Percentiles rank a stretch among this genome's conserved stretches.
These are phyloP conservation scores for Phytophthora pini DNA, from an alignment of 352 stramenopile genomes.

Conservation along the genomic window DNA sequence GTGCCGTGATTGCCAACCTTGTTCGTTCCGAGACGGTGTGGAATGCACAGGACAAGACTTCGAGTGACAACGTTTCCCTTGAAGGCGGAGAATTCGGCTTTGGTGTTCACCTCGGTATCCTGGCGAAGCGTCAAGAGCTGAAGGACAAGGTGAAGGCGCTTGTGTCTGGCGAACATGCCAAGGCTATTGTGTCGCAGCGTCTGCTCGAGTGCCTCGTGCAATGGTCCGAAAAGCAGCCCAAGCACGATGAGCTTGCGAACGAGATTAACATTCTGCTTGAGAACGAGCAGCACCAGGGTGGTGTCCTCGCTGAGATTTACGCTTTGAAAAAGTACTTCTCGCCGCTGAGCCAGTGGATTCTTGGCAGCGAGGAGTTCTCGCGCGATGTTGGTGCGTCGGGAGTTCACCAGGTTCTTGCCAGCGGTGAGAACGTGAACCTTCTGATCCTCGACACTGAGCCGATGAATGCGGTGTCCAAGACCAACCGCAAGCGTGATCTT, in stretches of 20 bases:
- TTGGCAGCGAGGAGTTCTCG: conserved; percentile 80
- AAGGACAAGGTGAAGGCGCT: conserved; percentile 67
- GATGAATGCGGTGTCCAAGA: conserved; percentile 66
- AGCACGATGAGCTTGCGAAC: conserved; percentile 64
- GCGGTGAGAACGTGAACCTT: conserved; percentile 80
- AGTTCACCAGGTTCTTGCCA: conserved; percentile 77
- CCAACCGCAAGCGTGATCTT: conserved; percentile 91
- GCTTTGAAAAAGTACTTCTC: conserved; percentile 64
- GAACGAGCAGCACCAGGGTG: conserved; percentile 56
- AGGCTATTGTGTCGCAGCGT: conserved; percentile 45
- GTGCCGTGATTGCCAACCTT: conserved; percentile 76
- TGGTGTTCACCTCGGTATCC: conserved; percentile 69
- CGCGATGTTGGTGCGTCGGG: conserved; percentile 72
- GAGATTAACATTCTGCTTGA: conserved; percentile 74
- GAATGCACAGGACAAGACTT: conserved; percentile 57
- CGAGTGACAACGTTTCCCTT: conserved; percentile 44
- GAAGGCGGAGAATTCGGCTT: conserved; percentile 82
- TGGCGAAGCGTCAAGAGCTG: conserved; percentile 74
- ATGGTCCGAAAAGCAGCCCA: conserved; percentile 60
- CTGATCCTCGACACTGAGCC: conserved; percentile 81
- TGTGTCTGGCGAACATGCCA: conserved; percentile 35
- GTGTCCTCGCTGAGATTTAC: conserved; percentile 56
- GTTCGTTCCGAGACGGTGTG: conserved; percentile 72
- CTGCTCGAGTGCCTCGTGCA: conserved; percentile 54
- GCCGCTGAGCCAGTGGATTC: conserved; percentile 82